Evolutionary conservation across 495 filamentous ascomycete genomes (phyloP).

Genomic region (Neurospora sp.): DNA sequence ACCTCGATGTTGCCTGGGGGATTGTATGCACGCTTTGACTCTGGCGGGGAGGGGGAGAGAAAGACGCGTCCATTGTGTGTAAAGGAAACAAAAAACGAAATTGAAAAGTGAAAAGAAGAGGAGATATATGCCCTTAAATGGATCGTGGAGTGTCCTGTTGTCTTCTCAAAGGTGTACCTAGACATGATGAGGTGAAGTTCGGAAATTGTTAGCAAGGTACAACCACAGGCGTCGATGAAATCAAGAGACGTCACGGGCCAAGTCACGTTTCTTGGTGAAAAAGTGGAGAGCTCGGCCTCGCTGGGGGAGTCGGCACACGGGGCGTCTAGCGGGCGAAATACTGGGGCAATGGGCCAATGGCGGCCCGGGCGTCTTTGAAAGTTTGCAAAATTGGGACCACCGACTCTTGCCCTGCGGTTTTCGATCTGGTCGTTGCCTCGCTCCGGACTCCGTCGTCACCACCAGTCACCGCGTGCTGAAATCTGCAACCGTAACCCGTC

Average conservation of each 20-base stretch:
- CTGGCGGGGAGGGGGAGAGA: neutral
- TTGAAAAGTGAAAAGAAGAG: no score
- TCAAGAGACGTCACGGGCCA: constrained; percentile 13
- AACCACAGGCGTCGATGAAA: neutral
- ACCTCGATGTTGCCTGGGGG: neutral
- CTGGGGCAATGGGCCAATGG: neutral
- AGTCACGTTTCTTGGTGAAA: constrained; percentile 14
- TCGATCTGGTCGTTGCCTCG: neutral
- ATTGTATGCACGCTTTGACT: neutral
- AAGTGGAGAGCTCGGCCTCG: constrained; percentile 15
- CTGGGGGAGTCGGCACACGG: neutral
- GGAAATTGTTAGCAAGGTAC: neutral
- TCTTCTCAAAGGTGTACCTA: neutral
- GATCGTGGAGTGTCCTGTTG: no score
- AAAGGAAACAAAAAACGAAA: no score
- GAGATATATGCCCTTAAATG: no score
- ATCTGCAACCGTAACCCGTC: neutral
- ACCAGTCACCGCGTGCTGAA: neutral
- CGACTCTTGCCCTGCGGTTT: neutral
- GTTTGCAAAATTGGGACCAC: neutral
- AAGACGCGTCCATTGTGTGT: neutral
- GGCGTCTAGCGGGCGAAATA: neutral
- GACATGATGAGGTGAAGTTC: neutral
- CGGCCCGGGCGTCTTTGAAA: neutral
- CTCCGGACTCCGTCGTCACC: neutral